Conservation (phyloP, 2,329 filamentous ascomycete genomes). For the Alternaria infectoria region DNA sequence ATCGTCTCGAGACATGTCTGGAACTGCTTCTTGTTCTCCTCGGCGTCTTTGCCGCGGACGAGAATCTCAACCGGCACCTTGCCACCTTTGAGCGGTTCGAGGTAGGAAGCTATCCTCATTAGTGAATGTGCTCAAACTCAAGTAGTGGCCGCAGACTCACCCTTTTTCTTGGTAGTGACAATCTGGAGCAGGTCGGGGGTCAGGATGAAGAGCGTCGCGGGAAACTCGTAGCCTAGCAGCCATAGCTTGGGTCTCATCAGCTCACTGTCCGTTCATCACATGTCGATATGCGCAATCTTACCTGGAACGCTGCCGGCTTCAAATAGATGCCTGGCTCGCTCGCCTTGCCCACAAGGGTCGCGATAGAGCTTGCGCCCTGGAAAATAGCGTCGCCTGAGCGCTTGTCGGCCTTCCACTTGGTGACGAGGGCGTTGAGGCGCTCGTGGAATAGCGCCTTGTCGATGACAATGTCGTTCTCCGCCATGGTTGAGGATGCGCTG, state of each 20-base stretch:
- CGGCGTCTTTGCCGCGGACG: constrained; percentile 87
- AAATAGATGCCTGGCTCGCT: constrained; percentile 80
- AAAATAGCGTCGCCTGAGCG: constrained; percentile 85
- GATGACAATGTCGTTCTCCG: constrained; percentile 78
- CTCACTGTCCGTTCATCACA: constrained; percentile 8
- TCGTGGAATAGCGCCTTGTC: constrained; percentile 93
- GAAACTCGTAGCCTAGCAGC: constrained; percentile 98
- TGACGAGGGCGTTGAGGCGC: constrained; percentile 83
- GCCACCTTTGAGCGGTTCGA: constrained; percentile 89
- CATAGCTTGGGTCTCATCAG: constrained; percentile 72
- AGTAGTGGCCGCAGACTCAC: constrained; percentile 54
- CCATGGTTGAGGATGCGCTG: constrained; percentile 57
- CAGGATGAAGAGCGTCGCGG: constrained; percentile 91
- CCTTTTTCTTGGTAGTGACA: constrained; percentile 96
- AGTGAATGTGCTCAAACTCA: too few species aligned
- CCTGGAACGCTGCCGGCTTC: constrained; percentile 97
- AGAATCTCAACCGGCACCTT: constrained; percentile 92
- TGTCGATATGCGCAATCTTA: constrained; percentile 54
- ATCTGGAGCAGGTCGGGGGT: constrained; percentile 88
- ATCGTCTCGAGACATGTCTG: constrained; percentile 83
- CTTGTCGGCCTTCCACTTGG: constrained; percentile 96
- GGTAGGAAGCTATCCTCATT: constrained; percentile 74
- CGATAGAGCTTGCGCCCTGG: constrained; percentile 82
- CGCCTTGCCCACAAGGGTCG: constrained; percentile 93
- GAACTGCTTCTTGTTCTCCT: constrained; percentile 90